A percentile compares a stretch with the other conserved stretches of the same genome.
Evolutionary conservation across 2,329 filamentous ascomycete genomes (phyloP).

Genomic region (Pseudogymnoascus sp.): DNA sequence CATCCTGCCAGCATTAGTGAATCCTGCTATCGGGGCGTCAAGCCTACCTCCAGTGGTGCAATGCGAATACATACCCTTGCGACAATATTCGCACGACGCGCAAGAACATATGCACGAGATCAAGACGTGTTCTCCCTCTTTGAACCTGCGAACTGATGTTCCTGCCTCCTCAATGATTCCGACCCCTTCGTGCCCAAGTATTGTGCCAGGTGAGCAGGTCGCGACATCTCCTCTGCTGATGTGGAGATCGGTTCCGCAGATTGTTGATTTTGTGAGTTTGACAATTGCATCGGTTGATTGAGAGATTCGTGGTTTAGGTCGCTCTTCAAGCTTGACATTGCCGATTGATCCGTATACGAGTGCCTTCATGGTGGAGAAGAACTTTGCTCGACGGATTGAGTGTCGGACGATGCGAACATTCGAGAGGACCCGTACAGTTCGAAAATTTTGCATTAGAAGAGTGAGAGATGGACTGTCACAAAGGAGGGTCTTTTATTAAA

Average conservation of each 20-base stretch:
- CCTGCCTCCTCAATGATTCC: constrained; percentile 40
- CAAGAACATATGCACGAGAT: constrained; percentile 44
- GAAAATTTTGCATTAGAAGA: too few relatives aligned
- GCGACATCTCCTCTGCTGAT: constrained; percentile 46
- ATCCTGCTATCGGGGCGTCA: background rate
- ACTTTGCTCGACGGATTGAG: too few relatives aligned
- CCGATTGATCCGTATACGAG: constrained; percentile 75
- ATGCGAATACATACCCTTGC: constrained; percentile 41
- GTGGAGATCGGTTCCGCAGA: constrained; percentile 48
- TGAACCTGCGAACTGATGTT: constrained; percentile 36
- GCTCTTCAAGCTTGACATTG: constrained; percentile 53
- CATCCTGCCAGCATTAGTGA: constrained; percentile 29
- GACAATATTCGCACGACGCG: constrained; percentile 42
- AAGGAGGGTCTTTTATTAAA: too few relatives aligned
- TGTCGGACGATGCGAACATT: too few relatives aligned
- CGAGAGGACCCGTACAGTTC: too few relatives aligned
- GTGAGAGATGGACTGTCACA: too few relatives aligned
- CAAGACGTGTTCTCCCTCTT: constrained; percentile 42
- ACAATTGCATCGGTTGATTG: constrained; percentile 40
- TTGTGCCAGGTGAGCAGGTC: constrained; percentile 35
- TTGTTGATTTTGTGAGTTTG: constrained; percentile 38
- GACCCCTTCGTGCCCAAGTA: constrained; percentile 46
- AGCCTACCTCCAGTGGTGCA: constrained; percentile 38
- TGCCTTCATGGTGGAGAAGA: constrained; percentile 61
- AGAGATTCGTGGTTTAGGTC: constrained; percentile 33